Percentiles rank a stretch among this genome's conserved stretches.
phyloP scores from a whole-genome alignment of 2,329 filamentous ascomycete species.

The Daldinia sp. region DNA sequence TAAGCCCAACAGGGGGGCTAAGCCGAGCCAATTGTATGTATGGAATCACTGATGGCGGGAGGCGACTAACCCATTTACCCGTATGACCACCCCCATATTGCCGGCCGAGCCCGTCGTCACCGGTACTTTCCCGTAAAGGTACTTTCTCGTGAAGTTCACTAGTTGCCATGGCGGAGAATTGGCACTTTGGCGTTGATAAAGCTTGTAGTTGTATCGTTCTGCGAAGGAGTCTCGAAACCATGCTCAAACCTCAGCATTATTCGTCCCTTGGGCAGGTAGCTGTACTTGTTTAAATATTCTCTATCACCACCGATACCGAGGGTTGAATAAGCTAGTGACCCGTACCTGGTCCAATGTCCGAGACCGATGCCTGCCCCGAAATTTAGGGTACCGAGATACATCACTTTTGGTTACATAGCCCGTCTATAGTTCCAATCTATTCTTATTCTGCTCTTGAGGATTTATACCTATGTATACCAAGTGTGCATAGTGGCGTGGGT shows the following conservation, averaged over 20 bases:
- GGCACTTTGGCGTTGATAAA: not conserved
- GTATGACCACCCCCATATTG: constrained; percentile 3
- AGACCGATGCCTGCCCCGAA: not conserved
- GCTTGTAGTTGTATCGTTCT: not conserved
- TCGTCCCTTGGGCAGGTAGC: not conserved
- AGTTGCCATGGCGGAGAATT: not conserved
- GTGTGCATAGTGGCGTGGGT: not conserved
- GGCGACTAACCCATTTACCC: constrained; percentile 38
- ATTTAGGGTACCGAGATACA: not conserved
- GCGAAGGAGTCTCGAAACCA: not conserved
- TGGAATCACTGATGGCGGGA: constrained; percentile 45
- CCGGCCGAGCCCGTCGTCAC: not conserved
- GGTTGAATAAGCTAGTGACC: not conserved
- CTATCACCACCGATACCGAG: not conserved
- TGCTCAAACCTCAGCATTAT: not conserved
- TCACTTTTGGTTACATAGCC: not conserved
- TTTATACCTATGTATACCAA: no score
- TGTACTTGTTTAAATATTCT: constrained; percentile 1
- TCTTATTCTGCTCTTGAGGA: not conserved
- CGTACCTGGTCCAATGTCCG: not conserved
- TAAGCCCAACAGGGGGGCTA: constrained; percentile 42
- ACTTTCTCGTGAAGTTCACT: not conserved
- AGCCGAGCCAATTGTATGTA: constrained; percentile 47
- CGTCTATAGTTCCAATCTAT: constrained; percentile 1
- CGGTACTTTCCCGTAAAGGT: not conserved